Conservation (phyloP, 345 rosid genomes). For the Populus alba region DNA sequence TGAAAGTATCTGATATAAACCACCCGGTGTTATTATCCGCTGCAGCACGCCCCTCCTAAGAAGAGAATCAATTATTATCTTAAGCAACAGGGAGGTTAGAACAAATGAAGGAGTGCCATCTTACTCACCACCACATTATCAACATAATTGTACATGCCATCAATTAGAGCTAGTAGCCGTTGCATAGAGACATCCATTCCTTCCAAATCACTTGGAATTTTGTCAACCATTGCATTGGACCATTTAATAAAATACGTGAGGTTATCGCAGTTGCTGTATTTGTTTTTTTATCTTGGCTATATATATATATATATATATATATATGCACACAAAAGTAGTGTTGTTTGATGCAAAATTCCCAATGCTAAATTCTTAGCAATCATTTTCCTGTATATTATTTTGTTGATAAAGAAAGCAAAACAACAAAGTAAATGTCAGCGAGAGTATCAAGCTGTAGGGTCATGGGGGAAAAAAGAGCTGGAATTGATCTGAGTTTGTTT, state of each 20-base stretch:
- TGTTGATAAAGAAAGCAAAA: no score
- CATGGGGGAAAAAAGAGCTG: no score
- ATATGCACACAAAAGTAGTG: no score
- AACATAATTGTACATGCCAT: conserved; percentile 73
- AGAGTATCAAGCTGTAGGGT: no score
- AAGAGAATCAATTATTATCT: neutral
- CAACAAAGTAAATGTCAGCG: no score
- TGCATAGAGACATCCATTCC: conserved; percentile 94
- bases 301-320: no score
- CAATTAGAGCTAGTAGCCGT: conserved; percentile 59
- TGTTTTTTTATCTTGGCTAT: no score
- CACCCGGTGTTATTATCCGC: conserved; percentile 80
- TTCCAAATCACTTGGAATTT: conserved; percentile 91
- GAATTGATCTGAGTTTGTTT: no score
- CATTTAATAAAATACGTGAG: neutral
- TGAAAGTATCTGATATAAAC: conserved; percentile 59
- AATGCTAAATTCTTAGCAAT: no score
- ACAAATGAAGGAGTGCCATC: neutral
- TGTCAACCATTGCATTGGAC: conserved; percentile 46
- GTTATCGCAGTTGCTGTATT: no score
- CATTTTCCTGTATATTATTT: no score
- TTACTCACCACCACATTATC: conserved; percentile 80
- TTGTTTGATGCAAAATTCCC: no score
- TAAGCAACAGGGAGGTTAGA: conserved; percentile 8
- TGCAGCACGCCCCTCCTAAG: conserved; percentile 65